Conservation (phyloP, 805 yeast genomes). For the Saccharomycopsis fodiens region DNA sequence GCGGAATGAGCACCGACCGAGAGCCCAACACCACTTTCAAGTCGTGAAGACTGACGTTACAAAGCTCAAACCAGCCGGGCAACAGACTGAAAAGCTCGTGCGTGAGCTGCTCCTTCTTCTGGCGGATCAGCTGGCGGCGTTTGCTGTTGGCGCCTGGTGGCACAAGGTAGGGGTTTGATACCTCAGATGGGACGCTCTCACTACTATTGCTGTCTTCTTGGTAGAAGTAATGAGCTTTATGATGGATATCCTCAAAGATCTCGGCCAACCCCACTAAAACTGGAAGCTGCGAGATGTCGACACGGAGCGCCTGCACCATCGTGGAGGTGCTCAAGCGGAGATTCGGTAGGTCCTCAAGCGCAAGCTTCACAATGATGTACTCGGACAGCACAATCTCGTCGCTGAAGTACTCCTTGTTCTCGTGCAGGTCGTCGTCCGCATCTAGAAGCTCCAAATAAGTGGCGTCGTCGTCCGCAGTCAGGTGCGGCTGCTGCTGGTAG, state of each 20-base stretch:
- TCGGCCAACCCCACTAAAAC: slow-evolving; percentile 26
- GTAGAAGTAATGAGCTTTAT: slow-evolving; percentile 1
- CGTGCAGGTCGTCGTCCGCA: not conserved
- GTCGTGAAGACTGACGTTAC: slow-evolving; percentile 24
- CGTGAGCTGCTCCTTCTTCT: slow-evolving; percentile 24
- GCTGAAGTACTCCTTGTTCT: slow-evolving; percentile 1
- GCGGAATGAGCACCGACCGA: slow-evolving; percentile 37
- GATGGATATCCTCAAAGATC: slow-evolving; percentile 22
- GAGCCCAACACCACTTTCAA: slow-evolving; percentile 30
- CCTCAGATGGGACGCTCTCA: not conserved
- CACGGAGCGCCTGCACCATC: slow-evolving; percentile 22
- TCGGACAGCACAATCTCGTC: slow-evolving; percentile 15
- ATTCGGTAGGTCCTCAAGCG: slow-evolving; percentile 24
- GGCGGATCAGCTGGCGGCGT: not conserved
- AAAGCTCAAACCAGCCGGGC: slow-evolving; percentile 29
- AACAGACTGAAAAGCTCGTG: slow-evolving; percentile 26
- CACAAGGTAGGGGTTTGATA: not conserved
- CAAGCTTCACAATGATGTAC: slow-evolving; percentile 1
- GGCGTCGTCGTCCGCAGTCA: not conserved
- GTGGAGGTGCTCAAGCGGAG: slow-evolving; percentile 20
- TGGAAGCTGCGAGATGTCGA: slow-evolving; percentile 26
- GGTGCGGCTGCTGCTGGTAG: slow-evolving; percentile 4
- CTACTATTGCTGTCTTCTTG: not conserved
- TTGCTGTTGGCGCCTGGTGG: not conserved
- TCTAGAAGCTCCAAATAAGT: not conserved